Conservation (phyloP, 2,329 filamentous ascomycete species). For the Calycina herbarum region DNA sequence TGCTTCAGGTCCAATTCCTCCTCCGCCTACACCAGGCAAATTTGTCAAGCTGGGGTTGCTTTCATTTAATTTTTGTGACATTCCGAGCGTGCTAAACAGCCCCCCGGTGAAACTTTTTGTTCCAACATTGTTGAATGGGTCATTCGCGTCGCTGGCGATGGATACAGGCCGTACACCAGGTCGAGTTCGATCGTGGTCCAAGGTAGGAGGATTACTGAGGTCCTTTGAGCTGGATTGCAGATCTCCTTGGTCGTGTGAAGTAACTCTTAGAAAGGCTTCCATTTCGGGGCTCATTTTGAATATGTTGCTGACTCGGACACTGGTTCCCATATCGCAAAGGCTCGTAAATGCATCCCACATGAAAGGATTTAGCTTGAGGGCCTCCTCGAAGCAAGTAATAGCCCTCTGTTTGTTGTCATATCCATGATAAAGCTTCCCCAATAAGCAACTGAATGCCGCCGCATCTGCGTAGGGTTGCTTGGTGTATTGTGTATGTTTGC, state of each 20-base stretch:
- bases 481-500: constrained; percentile 76
- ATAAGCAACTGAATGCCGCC: constrained; percentile 76
- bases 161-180: constrained; percentile 27
- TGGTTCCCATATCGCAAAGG: constrained; percentile 83
- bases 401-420: constrained; percentile 82
- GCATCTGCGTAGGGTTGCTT: constrained; percentile 79
- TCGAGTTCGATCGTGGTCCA: constrained; percentile 33
- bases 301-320: constrained; percentile 79
- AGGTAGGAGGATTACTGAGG: constrained; percentile 7
- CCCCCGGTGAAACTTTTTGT: constrained; percentile 33
- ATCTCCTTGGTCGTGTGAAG: constrained; percentile 26
- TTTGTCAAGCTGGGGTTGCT: constrained; percentile 39
- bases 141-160: constrained; percentile 32
- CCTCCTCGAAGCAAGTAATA: constrained; percentile 81
- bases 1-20: constrained; percentile 48
- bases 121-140: constrained; percentile 39
- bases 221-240: constrained; percentile 27
- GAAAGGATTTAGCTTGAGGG: constrained; percentile 87
- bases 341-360: constrained; percentile 97
- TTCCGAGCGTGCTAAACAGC: constrained; percentile 35
- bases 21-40: constrained; percentile 34
- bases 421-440: constrained; percentile 83
- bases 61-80: constrained; percentile 38
- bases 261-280: constrained; percentile 47
- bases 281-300: constrained; percentile 75